Percentiles rank a stretch among this genome's conserved stretches.
These are phyloP conservation scores for Escovopsis sp. DNA, from an alignment of 2,329 filamentous ascomycete species.

Conservation along the genomic window DNA sequence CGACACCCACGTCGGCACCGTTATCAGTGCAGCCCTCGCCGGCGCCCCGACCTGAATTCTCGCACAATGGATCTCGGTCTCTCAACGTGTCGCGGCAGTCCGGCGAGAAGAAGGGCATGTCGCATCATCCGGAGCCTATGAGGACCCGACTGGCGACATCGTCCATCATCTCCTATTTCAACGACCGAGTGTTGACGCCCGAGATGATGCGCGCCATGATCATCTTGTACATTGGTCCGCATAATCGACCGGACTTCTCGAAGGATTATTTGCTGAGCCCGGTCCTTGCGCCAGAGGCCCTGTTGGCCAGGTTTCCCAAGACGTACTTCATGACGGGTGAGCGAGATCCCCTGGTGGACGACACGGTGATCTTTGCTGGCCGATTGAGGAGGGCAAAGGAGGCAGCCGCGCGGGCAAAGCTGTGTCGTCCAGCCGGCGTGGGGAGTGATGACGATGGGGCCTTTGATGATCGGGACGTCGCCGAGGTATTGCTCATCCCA, in stretches of 20 bases:
- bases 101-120: conserved; percentile 15
- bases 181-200: conserved; percentile 82
- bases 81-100: conserved; percentile 11
- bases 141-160: conserved; percentile 84
- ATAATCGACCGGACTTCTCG: conserved; percentile 82
- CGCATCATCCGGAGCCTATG: conserved; percentile 42
- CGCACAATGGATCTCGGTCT: conserved; percentile 27
- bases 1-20: neutral
- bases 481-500: conserved; percentile 70
- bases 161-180: conserved; percentile 97
- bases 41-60: conserved; percentile 27
- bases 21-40: conserved; percentile 17
- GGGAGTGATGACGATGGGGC: conserved; percentile 4
- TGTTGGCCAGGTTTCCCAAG: conserved; percentile 80
- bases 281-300: conserved; percentile 68
- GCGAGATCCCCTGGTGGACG: conserved; percentile 86
- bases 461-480: conserved; percentile 25
- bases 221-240: conserved; percentile 87
- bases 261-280: conserved; percentile 86
- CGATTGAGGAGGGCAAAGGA: conserved; percentile 68
- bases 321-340: conserved; percentile 91
- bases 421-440: conserved; percentile 4
- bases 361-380: conserved; percentile 92
- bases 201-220: conserved; percentile 99
- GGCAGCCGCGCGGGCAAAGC: conserved; percentile 17